phyloP scores from a whole-genome alignment of 257 asterid species.

The Misopates orontium region DNA sequence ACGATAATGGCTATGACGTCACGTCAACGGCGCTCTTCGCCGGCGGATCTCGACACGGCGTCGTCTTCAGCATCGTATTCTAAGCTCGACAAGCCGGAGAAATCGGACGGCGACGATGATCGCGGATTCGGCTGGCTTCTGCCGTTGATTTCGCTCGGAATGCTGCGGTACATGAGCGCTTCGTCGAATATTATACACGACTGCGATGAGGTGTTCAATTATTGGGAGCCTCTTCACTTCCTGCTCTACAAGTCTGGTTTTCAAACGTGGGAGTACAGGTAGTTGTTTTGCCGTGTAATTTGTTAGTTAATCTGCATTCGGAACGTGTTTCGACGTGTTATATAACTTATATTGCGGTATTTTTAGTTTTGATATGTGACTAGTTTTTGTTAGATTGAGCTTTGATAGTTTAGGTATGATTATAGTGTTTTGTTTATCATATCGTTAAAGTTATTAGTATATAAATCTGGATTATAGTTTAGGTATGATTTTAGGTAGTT shows the following conservation, averaged over 20 bases:
- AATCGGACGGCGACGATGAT: conserved; percentile 45
- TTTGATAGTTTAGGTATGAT: too few relatives aligned
- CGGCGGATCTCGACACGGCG: conserved; percentile 45
- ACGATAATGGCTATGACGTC: conserved; percentile 50
- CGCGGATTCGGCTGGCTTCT: conserved; percentile 74
- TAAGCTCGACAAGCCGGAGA: conserved; percentile 75
- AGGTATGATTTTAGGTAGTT: too few relatives aligned
- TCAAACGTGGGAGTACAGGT: conserved; percentile 99
- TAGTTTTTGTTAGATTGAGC: too few relatives aligned
- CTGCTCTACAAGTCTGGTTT: conserved; percentile 91
- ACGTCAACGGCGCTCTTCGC: conserved; percentile 80
- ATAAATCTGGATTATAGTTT: too few relatives aligned
- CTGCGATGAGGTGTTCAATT: conserved; percentile 97
- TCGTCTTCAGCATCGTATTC: conserved; percentile 56
- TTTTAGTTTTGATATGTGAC: too few relatives aligned
- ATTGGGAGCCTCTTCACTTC: conserved; percentile 98
- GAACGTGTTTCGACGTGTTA: too few relatives aligned
- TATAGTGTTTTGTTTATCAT: too few relatives aligned
- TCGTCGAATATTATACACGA: conserved; percentile 91
- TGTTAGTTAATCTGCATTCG: too few relatives aligned
- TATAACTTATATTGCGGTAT: too few relatives aligned
- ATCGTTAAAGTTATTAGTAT: too few relatives aligned
- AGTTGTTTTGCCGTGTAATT: too few relatives aligned
- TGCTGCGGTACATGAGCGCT: conserved; percentile 87
- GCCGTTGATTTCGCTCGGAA: conserved; percentile 67